A percentile compares a stretch with the other conserved stretches of the same genome.
phyloP scores from a whole-genome alignment of 495 filamentous ascomycete species.

The Schizothecium vesticola region DNA sequence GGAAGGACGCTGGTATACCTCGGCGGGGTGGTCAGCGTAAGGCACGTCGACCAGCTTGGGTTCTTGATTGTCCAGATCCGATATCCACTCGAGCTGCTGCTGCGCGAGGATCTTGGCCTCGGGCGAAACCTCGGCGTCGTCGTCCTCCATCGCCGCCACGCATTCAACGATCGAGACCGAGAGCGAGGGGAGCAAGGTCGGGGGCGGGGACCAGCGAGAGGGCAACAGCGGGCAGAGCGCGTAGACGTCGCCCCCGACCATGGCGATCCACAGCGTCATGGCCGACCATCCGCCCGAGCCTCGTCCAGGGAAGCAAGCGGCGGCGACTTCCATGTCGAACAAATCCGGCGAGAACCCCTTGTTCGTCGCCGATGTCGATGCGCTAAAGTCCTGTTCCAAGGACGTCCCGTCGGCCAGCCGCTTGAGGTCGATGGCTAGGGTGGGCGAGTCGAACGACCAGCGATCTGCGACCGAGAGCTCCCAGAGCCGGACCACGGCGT shows the following conservation, averaged over 20 bases:
- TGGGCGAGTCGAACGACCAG: slow-evolving; percentile 78
- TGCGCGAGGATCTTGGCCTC: slow-evolving; percentile 55
- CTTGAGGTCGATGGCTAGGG: slow-evolving; percentile 73
- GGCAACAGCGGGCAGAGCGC: slow-evolving; percentile 85
- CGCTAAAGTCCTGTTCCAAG: slow-evolving; percentile 68
- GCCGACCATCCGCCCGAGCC: slow-evolving; percentile 79
- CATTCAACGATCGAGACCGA: slow-evolving; percentile 68
- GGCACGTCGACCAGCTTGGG: slow-evolving; percentile 45
- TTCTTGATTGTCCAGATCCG: slow-evolving; percentile 74
- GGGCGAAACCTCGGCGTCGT: slow-evolving; percentile 48
- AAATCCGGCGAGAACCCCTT: slow-evolving; percentile 79
- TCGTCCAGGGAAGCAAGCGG: slow-evolving; percentile 73
- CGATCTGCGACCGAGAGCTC: slow-evolving; percentile 73
- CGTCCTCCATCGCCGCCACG: slow-evolving; percentile 53
- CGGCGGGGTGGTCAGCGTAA: slow-evolving; percentile 37
- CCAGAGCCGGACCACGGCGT: slow-evolving; percentile 82
- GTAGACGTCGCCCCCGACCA: slow-evolving; percentile 83
- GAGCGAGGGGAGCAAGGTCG: slow-evolving; percentile 68
- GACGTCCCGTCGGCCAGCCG: slow-evolving; percentile 75
- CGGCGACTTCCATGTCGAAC: slow-evolving; percentile 81
- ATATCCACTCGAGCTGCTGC: slow-evolving; percentile 76
- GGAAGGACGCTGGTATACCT: slow-evolving; percentile 64
- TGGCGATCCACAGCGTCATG: slow-evolving; percentile 90
- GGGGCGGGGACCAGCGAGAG: slow-evolving; percentile 71
- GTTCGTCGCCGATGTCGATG: slow-evolving; percentile 61